A percentile compares a stretch with the other conserved stretches of the same genome.
Conservation (phyloP, 441 rosid genomes). For the Syzygium syzygioides region DNA sequence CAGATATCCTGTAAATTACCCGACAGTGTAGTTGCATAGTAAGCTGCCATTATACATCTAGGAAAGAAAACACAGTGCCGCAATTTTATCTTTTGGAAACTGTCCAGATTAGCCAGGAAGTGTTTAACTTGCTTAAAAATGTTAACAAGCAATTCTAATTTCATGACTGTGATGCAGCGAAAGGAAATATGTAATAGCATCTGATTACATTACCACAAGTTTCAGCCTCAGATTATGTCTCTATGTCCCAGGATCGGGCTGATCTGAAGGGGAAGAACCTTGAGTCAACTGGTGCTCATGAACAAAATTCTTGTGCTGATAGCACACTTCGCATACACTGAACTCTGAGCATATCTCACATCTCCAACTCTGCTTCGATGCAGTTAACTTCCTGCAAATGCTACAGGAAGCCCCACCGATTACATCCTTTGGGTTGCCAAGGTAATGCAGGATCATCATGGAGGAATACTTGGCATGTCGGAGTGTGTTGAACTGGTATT, state of each 20-base stretch:
- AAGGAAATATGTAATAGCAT: background rate
- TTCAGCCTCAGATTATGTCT: background rate
- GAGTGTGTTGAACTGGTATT: conserved; percentile 59
- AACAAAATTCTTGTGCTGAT: conserved; percentile 12
- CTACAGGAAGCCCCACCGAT: conserved; percentile 20
- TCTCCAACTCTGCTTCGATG: conserved; percentile 19
- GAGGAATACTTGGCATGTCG: conserved; percentile 76
- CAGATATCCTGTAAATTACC: background rate
- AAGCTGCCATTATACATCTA: background rate
- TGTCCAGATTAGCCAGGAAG: background rate
- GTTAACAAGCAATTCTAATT: background rate
- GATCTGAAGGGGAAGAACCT: conserved; percentile 3
- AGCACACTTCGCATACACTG: conserved; percentile 39
- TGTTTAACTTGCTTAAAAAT: background rate
- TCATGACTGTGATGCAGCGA: background rate
- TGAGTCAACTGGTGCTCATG: conserved; percentile 22
- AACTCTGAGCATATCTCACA: conserved; percentile 31
- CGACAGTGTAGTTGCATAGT: background rate
- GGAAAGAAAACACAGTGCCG: background rate
- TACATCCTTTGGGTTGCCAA: conserved; percentile 22
- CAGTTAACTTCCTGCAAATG: conserved; percentile 31
- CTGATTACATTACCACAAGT: background rate
- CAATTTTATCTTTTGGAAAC: background rate
- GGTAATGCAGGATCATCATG: conserved; percentile 73
- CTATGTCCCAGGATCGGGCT: conserved; percentile 7